Percentiles rank a stretch among this genome's conserved stretches.
Evolutionary conservation across 1,284 basidiomycete species (phyloP).

Genomic region (Schizopora paradoxa): DNA sequence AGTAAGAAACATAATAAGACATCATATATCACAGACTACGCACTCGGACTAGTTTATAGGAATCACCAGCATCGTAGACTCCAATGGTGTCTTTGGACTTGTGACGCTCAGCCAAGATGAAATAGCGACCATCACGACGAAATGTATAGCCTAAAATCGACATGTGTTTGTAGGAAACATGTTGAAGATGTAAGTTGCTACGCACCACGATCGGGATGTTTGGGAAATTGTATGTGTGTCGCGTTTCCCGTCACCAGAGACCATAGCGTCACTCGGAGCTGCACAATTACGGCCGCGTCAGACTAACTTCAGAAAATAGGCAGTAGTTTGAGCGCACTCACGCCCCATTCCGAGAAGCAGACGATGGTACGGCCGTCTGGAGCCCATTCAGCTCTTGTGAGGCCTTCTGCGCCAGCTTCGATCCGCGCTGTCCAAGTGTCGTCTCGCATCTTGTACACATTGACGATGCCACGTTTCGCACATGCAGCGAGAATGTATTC

Average conservation of each 20-base stretch:
- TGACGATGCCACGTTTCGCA: conserved; percentile 56
- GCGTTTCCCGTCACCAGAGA: conserved; percentile 64
- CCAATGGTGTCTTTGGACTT: conserved; percentile 81
- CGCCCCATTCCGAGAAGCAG: conserved; percentile 87
- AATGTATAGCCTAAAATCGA: conserved; percentile 62
- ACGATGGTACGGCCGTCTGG: conserved; percentile 73
- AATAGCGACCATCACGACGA: conserved; percentile 72
- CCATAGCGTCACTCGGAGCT: conserved; percentile 81
- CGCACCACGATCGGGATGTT: conserved; percentile 70
- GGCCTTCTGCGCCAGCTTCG: conserved; percentile 77
- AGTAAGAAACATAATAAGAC: too few species aligned
- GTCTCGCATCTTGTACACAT: conserved; percentile 68
- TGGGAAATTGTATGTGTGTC: conserved; percentile 74
- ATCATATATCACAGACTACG: conserved; percentile 23
- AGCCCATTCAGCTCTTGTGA: conserved; percentile 81
- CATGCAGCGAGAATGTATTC: conserved; percentile 76
- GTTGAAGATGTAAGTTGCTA: not conserved
- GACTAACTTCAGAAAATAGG: too few species aligned
- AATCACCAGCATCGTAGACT: conserved; percentile 69
- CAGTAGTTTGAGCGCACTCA: conserved; percentile 41
- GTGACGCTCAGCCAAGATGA: conserved; percentile 79
- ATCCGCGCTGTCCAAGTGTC: conserved; percentile 69
- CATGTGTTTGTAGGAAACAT: conserved; percentile 3
- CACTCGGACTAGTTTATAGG: conserved; percentile 72
- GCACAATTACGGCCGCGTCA: conserved; percentile 9